Evolutionary conservation across 345 rosid species (phyloP).

Genomic region (Hibiscus tridactylites): DNA sequence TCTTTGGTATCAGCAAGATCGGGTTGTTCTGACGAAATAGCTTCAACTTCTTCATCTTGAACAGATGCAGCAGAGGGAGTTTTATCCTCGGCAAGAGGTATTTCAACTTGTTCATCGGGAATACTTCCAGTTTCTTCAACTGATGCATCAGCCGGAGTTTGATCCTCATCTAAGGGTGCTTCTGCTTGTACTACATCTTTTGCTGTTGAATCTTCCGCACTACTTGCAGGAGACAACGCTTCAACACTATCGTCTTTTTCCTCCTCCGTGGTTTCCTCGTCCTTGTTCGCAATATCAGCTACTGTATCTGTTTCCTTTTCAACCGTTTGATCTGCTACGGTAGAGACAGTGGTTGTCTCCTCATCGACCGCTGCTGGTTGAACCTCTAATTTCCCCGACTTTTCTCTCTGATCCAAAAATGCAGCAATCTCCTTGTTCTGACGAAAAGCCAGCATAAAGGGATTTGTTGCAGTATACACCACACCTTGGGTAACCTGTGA

Average conservation of each 20-base stretch:
- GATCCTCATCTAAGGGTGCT: conserved; percentile 19
- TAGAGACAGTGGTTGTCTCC: conserved; percentile 7
- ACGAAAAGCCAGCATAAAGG: conserved; percentile 67
- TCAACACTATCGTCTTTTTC: conserved; percentile 20
- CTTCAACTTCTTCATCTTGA: neutral
- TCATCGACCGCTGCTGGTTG: conserved; percentile 13
- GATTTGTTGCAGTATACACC: conserved; percentile 62
- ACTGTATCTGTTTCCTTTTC: too few relatives aligned
- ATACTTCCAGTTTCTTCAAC: conserved; percentile 18
- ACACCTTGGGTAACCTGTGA: conserved; percentile 40
- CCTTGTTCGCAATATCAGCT: conserved; percentile 10
- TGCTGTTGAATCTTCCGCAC: conserved; percentile 14
- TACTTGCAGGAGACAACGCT: conserved; percentile 21
- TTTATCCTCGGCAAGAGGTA: neutral
- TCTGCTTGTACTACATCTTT: conserved; percentile 22
- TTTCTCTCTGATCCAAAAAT: conserved; percentile 66
- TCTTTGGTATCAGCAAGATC: conserved; percentile 26
- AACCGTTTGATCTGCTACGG: too few relatives aligned
- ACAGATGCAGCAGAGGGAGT: neutral
- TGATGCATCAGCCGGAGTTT: conserved; percentile 25
- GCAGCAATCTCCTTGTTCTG: conserved; percentile 65
- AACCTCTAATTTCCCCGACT: conserved; percentile 27
- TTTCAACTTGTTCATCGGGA: conserved; percentile 21
- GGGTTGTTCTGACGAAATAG: conserved; percentile 7
- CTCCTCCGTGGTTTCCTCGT: conserved; percentile 13